Conservation (phyloP, 352 stramenopile species). For the Pilasporangium apinafurcum region DNA sequence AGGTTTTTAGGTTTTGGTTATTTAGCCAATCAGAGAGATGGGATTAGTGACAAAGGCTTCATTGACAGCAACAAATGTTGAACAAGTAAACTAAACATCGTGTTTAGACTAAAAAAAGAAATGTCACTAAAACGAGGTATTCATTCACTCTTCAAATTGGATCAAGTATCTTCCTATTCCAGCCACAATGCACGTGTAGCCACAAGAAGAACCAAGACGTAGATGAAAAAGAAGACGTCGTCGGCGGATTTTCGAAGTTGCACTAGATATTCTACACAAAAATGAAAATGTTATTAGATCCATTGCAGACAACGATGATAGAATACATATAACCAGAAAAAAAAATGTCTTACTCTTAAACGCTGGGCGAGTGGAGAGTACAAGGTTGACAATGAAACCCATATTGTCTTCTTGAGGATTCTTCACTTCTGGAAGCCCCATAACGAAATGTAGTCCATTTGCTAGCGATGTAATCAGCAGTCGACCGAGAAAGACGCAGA, state of each 20-base stretch:
- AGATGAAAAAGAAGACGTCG: slow-evolving; percentile 75
- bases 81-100: too few relatives aligned
- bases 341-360: slow-evolving; percentile 41
- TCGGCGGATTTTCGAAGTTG: slow-evolving; percentile 65
- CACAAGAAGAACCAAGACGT: slow-evolving; percentile 42
- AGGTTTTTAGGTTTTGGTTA: too few relatives aligned
- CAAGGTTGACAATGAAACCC: slow-evolving; percentile 57
- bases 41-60: too few relatives aligned
- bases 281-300: background rate
- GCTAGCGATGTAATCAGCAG: slow-evolving; percentile 36
- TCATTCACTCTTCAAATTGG: too few relatives aligned
- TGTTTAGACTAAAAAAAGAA: too few relatives aligned
- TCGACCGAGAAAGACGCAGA: slow-evolving; percentile 54
- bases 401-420: slow-evolving; percentile 58
- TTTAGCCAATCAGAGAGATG: too few relatives aligned
- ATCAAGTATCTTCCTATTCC: too few relatives aligned
- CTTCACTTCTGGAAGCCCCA: slow-evolving; percentile 57
- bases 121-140: too few relatives aligned
- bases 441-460: slow-evolving; percentile 21
- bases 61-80: too few relatives aligned
- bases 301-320: background rate
- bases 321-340: background rate
- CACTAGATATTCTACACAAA: slow-evolving; percentile 40
- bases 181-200: slow-evolving; percentile 41
- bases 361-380: slow-evolving; percentile 41